Percentiles rank a stretch among this genome's conserved stretches.
Evolutionary conservation across 352 stramenopile species (phyloP).

Genomic region (Phytophthora cactorum): DNA sequence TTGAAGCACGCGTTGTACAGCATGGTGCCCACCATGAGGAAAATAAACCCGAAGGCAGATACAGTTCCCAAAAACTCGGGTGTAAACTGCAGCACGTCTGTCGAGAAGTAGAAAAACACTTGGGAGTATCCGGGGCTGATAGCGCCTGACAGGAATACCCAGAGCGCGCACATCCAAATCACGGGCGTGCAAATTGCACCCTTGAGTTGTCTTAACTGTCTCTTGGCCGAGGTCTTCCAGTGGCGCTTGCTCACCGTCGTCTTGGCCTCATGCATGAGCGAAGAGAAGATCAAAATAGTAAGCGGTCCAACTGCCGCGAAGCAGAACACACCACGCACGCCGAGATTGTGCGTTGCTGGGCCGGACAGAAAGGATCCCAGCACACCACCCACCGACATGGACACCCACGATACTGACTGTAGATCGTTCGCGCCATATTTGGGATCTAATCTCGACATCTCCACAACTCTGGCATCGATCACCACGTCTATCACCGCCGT

Average conservation of each 20-base stretch:
- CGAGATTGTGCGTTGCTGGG: slow-evolving; percentile 90
- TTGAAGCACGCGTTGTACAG: slow-evolving; percentile 91
- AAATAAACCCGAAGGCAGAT: slow-evolving; percentile 73
- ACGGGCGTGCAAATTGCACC: slow-evolving; percentile 84
- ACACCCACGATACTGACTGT: slow-evolving; percentile 95
- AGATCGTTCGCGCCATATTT: slow-evolving; percentile 92
- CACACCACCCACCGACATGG: slow-evolving; percentile 92
- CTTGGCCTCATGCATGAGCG: slow-evolving; percentile 89
- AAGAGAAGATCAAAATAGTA: slow-evolving; percentile 88
- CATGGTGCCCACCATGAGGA: slow-evolving; percentile 81
- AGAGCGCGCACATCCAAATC: slow-evolving; percentile 97
- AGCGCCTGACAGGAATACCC: slow-evolving; percentile 95
- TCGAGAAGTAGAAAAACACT: slow-evolving; percentile 97
- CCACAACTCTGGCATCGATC: slow-evolving; percentile 96
- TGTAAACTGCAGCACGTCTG: slow-evolving; percentile 94
- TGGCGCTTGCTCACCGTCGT: slow-evolving; percentile 46
- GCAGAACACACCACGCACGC: slow-evolving; percentile 92
- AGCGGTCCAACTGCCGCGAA: slow-evolving; percentile 91
- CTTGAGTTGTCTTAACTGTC: slow-evolving; percentile 71
- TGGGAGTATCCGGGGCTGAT: slow-evolving; percentile 94
- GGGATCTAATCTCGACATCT: slow-evolving; percentile 90
- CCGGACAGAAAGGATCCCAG: slow-evolving; percentile 94
- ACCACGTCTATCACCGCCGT: slow-evolving; percentile 96
- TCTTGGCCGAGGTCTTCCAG: slow-evolving; percentile 59
- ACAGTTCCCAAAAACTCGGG: slow-evolving; percentile 96